A percentile compares a stretch with the other conserved stretches of the same genome.
Conservation (phyloP, 1,139 yeast species). For the Geotrichum carabidarum region DNA sequence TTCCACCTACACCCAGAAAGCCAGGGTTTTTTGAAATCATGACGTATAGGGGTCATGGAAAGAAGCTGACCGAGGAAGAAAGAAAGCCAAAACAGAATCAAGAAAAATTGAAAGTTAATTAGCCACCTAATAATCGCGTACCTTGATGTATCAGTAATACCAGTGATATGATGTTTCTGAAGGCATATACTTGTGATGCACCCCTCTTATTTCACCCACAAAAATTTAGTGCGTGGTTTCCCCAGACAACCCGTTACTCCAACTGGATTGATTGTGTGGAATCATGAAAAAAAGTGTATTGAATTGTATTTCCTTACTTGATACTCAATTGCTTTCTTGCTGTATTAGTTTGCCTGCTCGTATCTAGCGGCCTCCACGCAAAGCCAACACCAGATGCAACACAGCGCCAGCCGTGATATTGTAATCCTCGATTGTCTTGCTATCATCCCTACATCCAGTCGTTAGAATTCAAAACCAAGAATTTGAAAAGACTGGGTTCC, state of each 20-base stretch:
- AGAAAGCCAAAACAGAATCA: neutral
- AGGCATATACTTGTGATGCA: no score
- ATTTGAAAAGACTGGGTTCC: neutral
- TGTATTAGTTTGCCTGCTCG: neutral
- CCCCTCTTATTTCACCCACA: no score
- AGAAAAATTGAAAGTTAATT: neutral
- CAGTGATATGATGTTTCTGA: no score
- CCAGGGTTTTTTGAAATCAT: conserved; percentile 1
- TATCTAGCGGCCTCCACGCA: conserved; percentile 64
- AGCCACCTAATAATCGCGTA: no score
- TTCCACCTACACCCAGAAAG: conserved; percentile 2
- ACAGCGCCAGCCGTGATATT: conserved; percentile 66
- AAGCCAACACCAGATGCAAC: conserved; percentile 79
- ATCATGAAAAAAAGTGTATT: no score
- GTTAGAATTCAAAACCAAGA: neutral
- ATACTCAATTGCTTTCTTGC: neutral
- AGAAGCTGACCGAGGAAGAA: neutral
- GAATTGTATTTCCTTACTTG: neutral
- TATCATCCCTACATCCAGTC: conserved; percentile 50
- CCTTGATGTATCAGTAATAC: no score
- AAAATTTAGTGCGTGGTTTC: no score
- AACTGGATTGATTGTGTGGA: no score
- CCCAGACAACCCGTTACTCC: no score
- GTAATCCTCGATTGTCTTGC: conserved; percentile 60
- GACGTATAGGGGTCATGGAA: neutral